Conservation (phyloP, 2,329 filamentous ascomycete species). For the Fusarium miscanthi region DNA sequence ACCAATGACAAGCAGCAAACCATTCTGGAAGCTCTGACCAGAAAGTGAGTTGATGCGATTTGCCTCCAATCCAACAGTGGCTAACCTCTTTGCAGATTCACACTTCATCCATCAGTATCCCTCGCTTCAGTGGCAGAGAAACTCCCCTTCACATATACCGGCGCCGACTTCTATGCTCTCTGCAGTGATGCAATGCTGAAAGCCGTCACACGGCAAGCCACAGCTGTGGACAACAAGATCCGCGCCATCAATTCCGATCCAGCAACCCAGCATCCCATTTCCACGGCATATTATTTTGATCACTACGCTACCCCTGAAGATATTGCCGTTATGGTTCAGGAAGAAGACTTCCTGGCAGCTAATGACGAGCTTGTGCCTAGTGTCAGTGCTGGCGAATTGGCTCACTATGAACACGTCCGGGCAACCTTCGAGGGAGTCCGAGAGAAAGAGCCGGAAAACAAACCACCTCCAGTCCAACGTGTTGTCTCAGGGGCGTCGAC, state of each 20-base stretch:
- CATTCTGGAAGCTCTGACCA: slow-evolving; percentile 91
- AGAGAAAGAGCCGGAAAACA: slow-evolving; percentile 54
- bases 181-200: slow-evolving; percentile 99
- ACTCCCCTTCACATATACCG: slow-evolving; percentile 95
- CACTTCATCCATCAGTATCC: slow-evolving; percentile 81
- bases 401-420: slow-evolving; percentile 89
- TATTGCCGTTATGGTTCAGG: slow-evolving; percentile 86
- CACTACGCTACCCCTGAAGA: slow-evolving; percentile 87
- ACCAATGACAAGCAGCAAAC: slow-evolving; percentile 96
- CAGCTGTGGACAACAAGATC: slow-evolving; percentile 85
- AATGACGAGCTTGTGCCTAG: slow-evolving; percentile 89
- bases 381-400: slow-evolving; percentile 90
- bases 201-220: slow-evolving; percentile 91
- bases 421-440: slow-evolving; percentile 78
- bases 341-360: slow-evolving; percentile 87
- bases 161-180: slow-evolving; percentile 95
- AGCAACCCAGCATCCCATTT: slow-evolving; percentile 63
- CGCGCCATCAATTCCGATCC: slow-evolving; percentile 69
- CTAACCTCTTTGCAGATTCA: slow-evolving; percentile 71
- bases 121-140: slow-evolving; percentile 77
- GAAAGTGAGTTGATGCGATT: slow-evolving; percentile 74
- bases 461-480: slow-evolving; percentile 45
- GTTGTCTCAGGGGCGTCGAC: slow-evolving; percentile 46
- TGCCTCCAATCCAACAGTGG: background rate
- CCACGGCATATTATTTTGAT: slow-evolving; percentile 95